Conservation (phyloP, 2,329 filamentous ascomycete species). For the Bisporella sp. region DNA sequence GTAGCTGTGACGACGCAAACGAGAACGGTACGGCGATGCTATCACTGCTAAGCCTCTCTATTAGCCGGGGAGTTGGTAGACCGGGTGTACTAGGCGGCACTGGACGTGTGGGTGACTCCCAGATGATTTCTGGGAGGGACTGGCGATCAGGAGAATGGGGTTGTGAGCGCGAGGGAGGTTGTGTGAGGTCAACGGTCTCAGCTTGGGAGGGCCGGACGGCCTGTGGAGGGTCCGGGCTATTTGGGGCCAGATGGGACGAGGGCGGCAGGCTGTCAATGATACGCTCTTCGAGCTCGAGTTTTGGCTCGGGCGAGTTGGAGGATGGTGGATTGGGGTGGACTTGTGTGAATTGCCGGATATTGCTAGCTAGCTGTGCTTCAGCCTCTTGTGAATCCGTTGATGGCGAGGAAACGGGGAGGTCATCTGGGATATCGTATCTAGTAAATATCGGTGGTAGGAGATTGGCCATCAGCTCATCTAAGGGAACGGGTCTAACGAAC, state of each 20-base stretch:
- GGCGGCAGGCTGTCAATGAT: neutral
- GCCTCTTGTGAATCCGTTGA: constrained; percentile 25
- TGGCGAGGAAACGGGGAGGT: constrained; percentile 10
- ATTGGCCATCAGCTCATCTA: constrained; percentile 52
- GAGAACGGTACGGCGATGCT: constrained; percentile 16
- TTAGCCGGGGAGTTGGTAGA: constrained; percentile 7
- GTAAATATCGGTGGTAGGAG: constrained; percentile 45
- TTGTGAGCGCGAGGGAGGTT: constrained; percentile 1
- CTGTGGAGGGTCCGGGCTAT: neutral
- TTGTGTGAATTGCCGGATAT: constrained; percentile 22
- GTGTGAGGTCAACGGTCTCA: constrained; percentile 24
- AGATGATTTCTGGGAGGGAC: constrained; percentile 16
- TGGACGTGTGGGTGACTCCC: constrained; percentile 21
- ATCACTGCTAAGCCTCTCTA: constrained; percentile 3
- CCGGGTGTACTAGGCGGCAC: constrained; percentile 16
- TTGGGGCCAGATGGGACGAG: neutral
- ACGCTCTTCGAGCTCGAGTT: neutral
- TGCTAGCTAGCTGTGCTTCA: constrained; percentile 20
- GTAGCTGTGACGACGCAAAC: constrained; percentile 31
- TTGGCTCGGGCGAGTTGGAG: neutral
- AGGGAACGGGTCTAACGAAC: constrained; percentile 49
- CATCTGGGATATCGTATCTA: neutral
- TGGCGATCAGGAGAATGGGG: constrained; percentile 13
- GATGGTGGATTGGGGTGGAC: neutral
- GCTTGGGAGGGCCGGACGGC: constrained; percentile 20